Conservation (phyloP, 495 filamentous ascomycete species). For the Xylaria intraflava region DNA sequence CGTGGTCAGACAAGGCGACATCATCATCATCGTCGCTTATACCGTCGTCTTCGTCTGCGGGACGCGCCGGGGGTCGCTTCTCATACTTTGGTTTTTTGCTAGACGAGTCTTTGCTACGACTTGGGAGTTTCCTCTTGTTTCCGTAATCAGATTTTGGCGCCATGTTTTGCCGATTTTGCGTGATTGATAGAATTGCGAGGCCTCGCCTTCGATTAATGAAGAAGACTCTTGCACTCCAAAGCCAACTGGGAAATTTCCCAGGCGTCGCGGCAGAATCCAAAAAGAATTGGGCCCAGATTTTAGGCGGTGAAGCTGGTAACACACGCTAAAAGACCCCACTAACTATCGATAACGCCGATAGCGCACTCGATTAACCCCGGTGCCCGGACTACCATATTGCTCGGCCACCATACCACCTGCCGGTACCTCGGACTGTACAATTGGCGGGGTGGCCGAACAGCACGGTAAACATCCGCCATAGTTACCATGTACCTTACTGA, state of each 20-base stretch:
- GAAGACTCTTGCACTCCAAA: conserved; percentile 1
- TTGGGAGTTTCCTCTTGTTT: conserved; percentile 37
- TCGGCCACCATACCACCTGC: no score
- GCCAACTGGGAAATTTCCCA: conserved; percentile 8
- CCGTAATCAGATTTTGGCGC: conserved; percentile 21
- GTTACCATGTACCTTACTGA: no score
- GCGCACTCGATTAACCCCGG: no score
- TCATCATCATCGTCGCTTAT: conserved; percentile 30
- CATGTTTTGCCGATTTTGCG: conserved; percentile 16
- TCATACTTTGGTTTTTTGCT: conserved; percentile 45
- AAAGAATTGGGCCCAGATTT: conserved; percentile 8
- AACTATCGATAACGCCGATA: conserved; percentile 11
- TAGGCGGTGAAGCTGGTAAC: conserved; percentile 31
- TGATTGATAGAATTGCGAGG: not conserved
- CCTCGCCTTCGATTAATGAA: not conserved
- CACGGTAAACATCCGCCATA: no score
- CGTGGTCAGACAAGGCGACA: conserved; percentile 31
- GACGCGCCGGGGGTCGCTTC: conserved; percentile 23
- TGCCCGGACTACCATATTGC: no score
- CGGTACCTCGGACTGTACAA: no score
- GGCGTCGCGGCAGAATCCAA: conserved; percentile 10
- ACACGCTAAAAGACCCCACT: not conserved
- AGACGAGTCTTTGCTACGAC: conserved; percentile 28
- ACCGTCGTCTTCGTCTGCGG: conserved; percentile 16
- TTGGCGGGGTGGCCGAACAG: no score